Evolutionary conservation across 1,284 basidiomycete species (phyloP), one percentile per base, ranked within the genome.

Genomic region (Xerocomus minutiporus): DNA sequence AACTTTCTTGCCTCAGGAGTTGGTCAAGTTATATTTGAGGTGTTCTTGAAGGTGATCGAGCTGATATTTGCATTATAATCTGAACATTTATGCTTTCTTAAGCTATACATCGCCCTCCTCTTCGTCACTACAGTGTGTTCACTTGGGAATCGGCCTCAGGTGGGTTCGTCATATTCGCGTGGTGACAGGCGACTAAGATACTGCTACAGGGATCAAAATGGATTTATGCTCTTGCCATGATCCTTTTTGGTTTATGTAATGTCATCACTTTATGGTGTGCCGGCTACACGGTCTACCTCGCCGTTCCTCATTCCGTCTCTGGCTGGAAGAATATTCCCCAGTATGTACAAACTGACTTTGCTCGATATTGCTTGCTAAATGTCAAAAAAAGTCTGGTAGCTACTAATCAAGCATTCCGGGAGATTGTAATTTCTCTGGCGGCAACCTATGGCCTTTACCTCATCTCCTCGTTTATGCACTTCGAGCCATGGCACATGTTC

Each of bases 401-500:
- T 58, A 76, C 74, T 15, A 91, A 89, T 62, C 72, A 75, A 54
- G 83, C 88, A 0, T 84, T 95, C 70, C 82, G 88, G 52, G 85
- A 93, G 61, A 88, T 95, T 49, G 84, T 84, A 51, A 82, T 91
- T 59, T 88, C 86, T 8, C 74, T 91, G 25, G 79, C 84, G 51
- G 90, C 91, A 34, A 96, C 93, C 2, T 95, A 94, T 67, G 91
- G 92, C 35, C 81, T 95, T 48, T 95, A 95, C 77, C 80, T 96
- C 67, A 69, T 95, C 67, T 81, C 85, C 51, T 93, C 90, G 4
- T 77, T 94, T 68, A 83, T 95, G 72, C 88, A 93, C 72, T 73
- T 91, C 43, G 93, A 95, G 64, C 92, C 92, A 0, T 95, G 91
- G 90, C 93, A 95, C 76, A 92, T 95, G 89, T 80, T 95, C 73